Evolutionary conservation across 2,329 filamentous ascomycete genomes (phyloP).

Genomic region (Neofusicoccum sp.): DNA sequence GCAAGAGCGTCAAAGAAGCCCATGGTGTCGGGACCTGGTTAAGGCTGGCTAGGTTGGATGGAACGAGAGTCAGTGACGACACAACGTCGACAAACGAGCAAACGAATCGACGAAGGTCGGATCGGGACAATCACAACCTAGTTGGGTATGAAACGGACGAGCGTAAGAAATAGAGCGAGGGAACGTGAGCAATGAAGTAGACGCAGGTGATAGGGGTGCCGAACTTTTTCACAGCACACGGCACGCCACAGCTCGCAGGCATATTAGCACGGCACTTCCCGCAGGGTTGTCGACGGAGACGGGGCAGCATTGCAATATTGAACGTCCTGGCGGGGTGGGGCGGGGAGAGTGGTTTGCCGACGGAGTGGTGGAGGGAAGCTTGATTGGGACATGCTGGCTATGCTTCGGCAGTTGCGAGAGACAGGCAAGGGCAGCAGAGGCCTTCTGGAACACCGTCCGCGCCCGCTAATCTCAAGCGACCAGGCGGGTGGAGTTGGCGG

Average conservation of each 20-base stretch:
- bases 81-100: background rate
- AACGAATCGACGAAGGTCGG: background rate
- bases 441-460: background rate
- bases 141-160: constrained; percentile 13
- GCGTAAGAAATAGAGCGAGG: constrained; percentile 10
- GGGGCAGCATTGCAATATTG: constrained; percentile 4
- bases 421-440: background rate
- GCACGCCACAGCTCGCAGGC: background rate
- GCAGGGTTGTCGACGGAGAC: background rate
- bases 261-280: background rate
- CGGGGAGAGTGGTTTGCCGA: constrained; percentile 3
- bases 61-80: background rate
- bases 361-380: background rate
- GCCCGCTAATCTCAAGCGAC: constrained; percentile 12
- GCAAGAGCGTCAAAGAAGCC: background rate
- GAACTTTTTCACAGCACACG: constrained; percentile 1
- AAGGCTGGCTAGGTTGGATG: background rate
- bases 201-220: background rate
- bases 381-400: too few species aligned
- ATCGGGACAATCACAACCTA: constrained; percentile 6
- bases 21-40: constrained; percentile 3
- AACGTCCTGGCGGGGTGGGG: constrained; percentile 7
- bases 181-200: background rate
- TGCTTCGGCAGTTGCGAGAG: background rate
- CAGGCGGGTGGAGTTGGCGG: too few species aligned